Evolutionary conservation across 257 asterid genomes (phyloP).

Genomic region (Salvia splendens): DNA sequence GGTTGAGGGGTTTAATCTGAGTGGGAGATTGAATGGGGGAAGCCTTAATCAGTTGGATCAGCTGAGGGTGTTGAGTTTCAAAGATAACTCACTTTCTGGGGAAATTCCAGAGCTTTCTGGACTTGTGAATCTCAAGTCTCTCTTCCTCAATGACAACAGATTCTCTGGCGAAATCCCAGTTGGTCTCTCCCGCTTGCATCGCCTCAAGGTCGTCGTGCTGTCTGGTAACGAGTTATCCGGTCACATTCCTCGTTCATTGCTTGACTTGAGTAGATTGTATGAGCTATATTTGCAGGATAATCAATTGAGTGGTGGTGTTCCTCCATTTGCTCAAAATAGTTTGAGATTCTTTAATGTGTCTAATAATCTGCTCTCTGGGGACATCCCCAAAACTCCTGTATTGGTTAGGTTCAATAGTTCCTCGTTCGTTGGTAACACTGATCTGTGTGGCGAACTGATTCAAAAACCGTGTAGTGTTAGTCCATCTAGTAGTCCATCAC

Average conservation of each 20-base stretch:
- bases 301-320: constrained; percentile 65
- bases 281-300: constrained; percentile 72
- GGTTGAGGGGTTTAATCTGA: constrained; percentile 61
- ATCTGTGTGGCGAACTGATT: constrained; percentile 58
- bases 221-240: constrained; percentile 66
- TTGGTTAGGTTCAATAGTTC: constrained; percentile 60
- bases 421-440: constrained; percentile 58
- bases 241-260: constrained; percentile 52
- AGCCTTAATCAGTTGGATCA: constrained; percentile 80
- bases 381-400: constrained; percentile 55
- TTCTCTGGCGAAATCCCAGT: constrained; percentile 68
- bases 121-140: constrained; percentile 72
- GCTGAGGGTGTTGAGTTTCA: constrained; percentile 80
- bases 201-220: constrained; percentile 63
- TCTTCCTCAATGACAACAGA: constrained; percentile 64
- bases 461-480: constrained; percentile 41
- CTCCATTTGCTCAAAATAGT: constrained; percentile 61
- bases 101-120: constrained; percentile 64
- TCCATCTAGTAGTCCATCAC: constrained; percentile 57
- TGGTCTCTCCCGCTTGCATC: constrained; percentile 53
- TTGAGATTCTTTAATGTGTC: constrained; percentile 81
- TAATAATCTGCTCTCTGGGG: constrained; percentile 65
- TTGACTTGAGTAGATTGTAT: constrained; percentile 51
- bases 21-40: constrained; percentile 56
- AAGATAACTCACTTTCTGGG: constrained; percentile 73